Conservation (phyloP, 2,329 filamentous ascomycete genomes). For the Microdochium nivale region DNA sequence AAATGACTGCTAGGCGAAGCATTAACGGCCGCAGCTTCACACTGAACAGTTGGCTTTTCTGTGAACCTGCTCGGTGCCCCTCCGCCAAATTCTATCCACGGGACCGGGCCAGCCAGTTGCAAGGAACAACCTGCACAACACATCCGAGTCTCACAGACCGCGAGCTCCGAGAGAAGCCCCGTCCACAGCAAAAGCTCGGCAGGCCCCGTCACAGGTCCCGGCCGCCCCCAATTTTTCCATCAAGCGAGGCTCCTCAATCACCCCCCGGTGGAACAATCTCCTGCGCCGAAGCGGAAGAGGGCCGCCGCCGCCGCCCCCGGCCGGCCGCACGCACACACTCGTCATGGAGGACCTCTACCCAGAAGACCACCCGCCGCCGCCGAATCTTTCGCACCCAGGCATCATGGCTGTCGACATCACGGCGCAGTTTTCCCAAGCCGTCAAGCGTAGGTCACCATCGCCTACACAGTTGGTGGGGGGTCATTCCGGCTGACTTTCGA, state of each 20-base stretch:
- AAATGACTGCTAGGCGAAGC: too few relatives aligned
- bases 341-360: constrained; percentile 17
- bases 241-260: background rate
- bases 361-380: constrained; percentile 21
- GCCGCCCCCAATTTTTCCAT: constrained; percentile 1
- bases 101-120: background rate
- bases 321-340: constrained; percentile 5
- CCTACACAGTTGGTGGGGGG: background rate
- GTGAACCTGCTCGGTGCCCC: too few relatives aligned
- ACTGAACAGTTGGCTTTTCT: too few relatives aligned
- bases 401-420: constrained; percentile 52
- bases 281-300: background rate
- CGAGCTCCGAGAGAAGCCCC: background rate
- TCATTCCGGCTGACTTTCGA: background rate
- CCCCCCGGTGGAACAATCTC: background rate
- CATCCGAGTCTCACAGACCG: background rate
- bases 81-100: too few relatives aligned
- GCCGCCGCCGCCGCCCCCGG: background rate
- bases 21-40: too few relatives aligned
- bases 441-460: constrained; percentile 35
- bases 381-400: constrained; percentile 34
- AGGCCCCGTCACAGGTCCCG: background rate
- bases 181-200: background rate
- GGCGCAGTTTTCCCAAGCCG: constrained; percentile 42
- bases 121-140: background rate